Evolutionary conservation across 495 filamentous ascomycete species (phyloP), one percentile per base, ranked within the genome.

Genomic region (Xylaria flabelliformis): DNA sequence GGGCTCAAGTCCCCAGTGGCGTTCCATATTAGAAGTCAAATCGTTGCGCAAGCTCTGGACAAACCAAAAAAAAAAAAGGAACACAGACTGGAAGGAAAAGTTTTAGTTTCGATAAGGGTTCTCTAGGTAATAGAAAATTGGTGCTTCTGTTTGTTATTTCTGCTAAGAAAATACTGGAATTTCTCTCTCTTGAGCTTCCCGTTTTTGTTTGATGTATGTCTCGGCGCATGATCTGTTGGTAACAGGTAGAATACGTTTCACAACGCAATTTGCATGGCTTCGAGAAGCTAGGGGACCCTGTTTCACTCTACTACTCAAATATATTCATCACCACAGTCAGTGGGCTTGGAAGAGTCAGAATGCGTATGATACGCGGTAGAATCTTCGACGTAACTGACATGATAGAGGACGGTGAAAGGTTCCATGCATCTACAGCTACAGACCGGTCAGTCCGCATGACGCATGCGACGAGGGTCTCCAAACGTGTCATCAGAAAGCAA

Each of bases 11-110:
- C 48, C 59, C 59, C 42, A 39, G 42, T 56, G 69, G 69, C 69
- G 36, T 55, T 56, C 26, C 46, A 34, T 64, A 9, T n/a, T 71
- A 71, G 69, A 70, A 42, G 32, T 64, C 12, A 48, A 56, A 56
- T 64, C 46, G 42, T 41, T 56, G 69, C 69, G 69, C 69, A 71
- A 71, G 69, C 69, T 71, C 58, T 39, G 48, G 59, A 46, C 69
- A 34, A 56, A 26, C 69, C 42, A 53, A 64, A 58, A 24, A 2
- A 36, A 32, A 44, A 58, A 69, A 55, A 72, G 53, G 15, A 64
- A 26, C 66, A 41, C 39, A 58, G 65, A 44, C 12, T 53, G 55
- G 15, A 46, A 15, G n/a, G 50, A 69, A 61, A 46, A 44, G 56
- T 56, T 17, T 24, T 50, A 1, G 48, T 58, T 24, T 0, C 17